Evolutionary conservation across 257 asterid genomes (phyloP), one percentile per base, ranked within the genome.

Genomic region (Nicotiana attenuata): DNA sequence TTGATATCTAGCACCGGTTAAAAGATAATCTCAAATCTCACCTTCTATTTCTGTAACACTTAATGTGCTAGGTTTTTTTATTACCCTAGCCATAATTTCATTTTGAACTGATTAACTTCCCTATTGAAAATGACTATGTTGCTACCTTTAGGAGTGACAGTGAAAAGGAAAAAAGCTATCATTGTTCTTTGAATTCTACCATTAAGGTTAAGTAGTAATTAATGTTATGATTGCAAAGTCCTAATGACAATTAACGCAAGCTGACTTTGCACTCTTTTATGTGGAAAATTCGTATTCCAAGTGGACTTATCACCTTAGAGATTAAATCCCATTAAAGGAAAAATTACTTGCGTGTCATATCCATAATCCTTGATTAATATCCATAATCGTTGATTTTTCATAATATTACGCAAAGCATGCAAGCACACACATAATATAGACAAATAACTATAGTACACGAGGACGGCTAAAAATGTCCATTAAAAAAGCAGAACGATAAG

Each of bases 241-340:
- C 85, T 86, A 66, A 81, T 82, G 19, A 75, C 85, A 82, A 82
- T 88, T 76, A 88, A 45, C 82, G 75, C 83, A 85, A 75, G 85
- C 85, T 85, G 87, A 88, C 91, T 87, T 83, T 86, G 33, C 29
- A 75, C 84, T 81, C 84, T 77, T 64, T 80, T 68, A 31, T 65
- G 17, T 22, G 64, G 66, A 35, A 82, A 84, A 64, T 80, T 77
- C 55, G 67, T 55, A 77, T 65, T 80, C 80, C 87, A 85, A 81
- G 84, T 87, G 83, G 88, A 84, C 88, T 52, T 75, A 67, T 56
- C 80, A 84, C 87, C 87, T 69, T 82, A 73, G 77, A 69, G 87
- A 82, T 80, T 85, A 89, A 89, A 89, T 84, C 79, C 86, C 89
- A 85, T 80, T 82, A 81, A 66, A 75, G 76, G 83, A 64, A 38